Base-by-base conservation (phyloP, 192 early-diverging fungal species). In the Phlyctochytrium planicorne region DNA sequence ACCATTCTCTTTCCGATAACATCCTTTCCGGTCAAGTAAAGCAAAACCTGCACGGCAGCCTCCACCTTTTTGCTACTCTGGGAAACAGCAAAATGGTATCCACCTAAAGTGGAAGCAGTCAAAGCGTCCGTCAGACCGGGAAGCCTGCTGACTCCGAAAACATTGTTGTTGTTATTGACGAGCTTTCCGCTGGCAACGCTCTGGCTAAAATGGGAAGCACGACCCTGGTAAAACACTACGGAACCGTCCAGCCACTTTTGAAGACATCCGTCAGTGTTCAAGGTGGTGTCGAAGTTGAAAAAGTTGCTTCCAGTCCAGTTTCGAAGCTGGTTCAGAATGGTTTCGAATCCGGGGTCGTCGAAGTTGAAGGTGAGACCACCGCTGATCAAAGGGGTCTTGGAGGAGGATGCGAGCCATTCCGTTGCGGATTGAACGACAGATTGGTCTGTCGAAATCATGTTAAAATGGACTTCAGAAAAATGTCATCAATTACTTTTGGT, bases 141-240 rank as follows among this genome's bases (percentile, higher is more conserved):
- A 10, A 57, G 20, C 55, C 4, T 14, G 14, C 14, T 57, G 14
- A 57, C 27, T n/a, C n/a, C n/a, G n/a, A n/a, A n/a, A n/a, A n/a
- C n/a, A n/a, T n/a, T n/a, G 55, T 57, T 57, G 4, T 10, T 24
- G 20, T 25, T 10, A 24, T 27, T 27, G 12, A 6, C 55, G 55
- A 57, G 10, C 20, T 12, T 6, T 4, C 14, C 10, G 14, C 14
- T 10, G 14, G 10, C 14, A 12, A 57, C 27, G 20, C 14, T 24
- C 16, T 6, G 55, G 25, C 27, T 6, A 27, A 20, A 57, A 27
- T 57, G 16, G 14, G 55, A 57, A 4, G 55, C 55, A 25, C 55
- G 55, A 27, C 55, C 55, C 27, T 57, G 55, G 55, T 20, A 57
- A 27, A 57, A 57, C 55, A 57, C 20, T 6, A 27, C 55, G 20